Base-by-base conservation (phyloP, 495 filamentous ascomycete genomes). In the Podospora conica region DNA sequence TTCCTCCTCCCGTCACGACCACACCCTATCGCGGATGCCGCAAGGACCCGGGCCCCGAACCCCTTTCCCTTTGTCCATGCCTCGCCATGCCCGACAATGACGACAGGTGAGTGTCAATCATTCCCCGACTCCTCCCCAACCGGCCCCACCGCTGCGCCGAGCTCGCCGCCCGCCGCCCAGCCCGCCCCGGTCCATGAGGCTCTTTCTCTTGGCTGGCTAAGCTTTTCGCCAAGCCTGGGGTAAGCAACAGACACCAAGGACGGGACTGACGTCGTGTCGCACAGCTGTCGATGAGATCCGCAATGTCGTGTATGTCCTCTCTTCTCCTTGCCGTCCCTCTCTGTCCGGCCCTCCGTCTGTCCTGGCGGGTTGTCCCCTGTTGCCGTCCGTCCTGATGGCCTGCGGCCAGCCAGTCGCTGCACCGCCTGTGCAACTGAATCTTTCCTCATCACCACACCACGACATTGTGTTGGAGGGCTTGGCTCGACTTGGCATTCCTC, bases 271-370 rank as follows among this genome's bases (percentile, higher is more conserved):
- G 69, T 77, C 74, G 76, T 73, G 68, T 73, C 65, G 73, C 65
- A 66, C 73, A 77, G 75, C 65, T 62, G 73, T 76, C 60, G 65
- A 77, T 68, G 75, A 76, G 69, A 75, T 77, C 65, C 75, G 73
- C 63, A 77, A 76, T 76, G 75, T 75, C 68, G 68, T 77, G 75
- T 77, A 70, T 21, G 75, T 75, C 20, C 25, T 62, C 8, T 56
- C 22, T 40, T 27, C 11, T 63, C 20, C 24, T 27, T 40, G 33
- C 25, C 31, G 31, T 55, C 40, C 53, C 25, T 23, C 61, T 28
- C 56, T 33, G 24, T 31, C 29, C 31, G 54, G 21, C 5, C 11
- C 58, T 22, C 15, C 58, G 18, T 27, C 12, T 27, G 55, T 48
- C 40, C 55, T 58, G 5, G 20, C n/a, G 1, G 11, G 24, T 33